Conservation (phyloP, 2,329 filamentous ascomycete species). For the Exophiala alcalophila region DNA sequence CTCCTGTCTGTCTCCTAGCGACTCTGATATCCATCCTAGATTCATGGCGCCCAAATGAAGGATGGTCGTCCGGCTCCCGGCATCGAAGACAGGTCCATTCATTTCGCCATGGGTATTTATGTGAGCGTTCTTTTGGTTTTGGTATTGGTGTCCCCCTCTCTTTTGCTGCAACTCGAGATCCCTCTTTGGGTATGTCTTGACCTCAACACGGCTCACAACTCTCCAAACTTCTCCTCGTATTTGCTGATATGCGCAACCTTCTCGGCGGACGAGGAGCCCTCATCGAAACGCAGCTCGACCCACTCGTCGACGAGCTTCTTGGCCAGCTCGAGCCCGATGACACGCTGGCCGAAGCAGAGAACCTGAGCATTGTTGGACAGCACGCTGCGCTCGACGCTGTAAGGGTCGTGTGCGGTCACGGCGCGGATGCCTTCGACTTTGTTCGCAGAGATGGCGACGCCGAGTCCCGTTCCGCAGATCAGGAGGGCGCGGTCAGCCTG, state of each 20-base stretch:
- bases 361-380: slow-evolving; percentile 86
- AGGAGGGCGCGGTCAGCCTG: slow-evolving; percentile 72
- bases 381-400: slow-evolving; percentile 75
- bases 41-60: too few species aligned
- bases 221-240: slow-evolving; percentile 41
- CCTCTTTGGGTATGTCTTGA: too few species aligned
- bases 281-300: slow-evolving; percentile 79
- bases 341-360: slow-evolving; percentile 79
- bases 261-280: slow-evolving; percentile 59
- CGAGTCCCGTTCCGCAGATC: slow-evolving; percentile 82
- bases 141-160: too few species aligned
- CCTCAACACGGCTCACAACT: slow-evolving; percentile 18
- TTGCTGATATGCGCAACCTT: slow-evolving; percentile 53
- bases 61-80: too few species aligned
- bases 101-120: too few species aligned
- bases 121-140: too few species aligned
- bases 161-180: too few species aligned
- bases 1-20: too few species aligned
- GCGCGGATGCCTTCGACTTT: slow-evolving; percentile 80
- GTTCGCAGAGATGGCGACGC: slow-evolving; percentile 85
- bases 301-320: slow-evolving; percentile 75
- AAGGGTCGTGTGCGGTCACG: slow-evolving; percentile 86
- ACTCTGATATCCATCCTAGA: too few species aligned
- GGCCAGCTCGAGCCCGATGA: slow-evolving; percentile 77
- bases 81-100: too few species aligned